These are phyloP conservation scores for Elsinoe batatas DNA, from an alignment of 2,329 filamentous ascomycete species.

Conservation along the genomic window DNA sequence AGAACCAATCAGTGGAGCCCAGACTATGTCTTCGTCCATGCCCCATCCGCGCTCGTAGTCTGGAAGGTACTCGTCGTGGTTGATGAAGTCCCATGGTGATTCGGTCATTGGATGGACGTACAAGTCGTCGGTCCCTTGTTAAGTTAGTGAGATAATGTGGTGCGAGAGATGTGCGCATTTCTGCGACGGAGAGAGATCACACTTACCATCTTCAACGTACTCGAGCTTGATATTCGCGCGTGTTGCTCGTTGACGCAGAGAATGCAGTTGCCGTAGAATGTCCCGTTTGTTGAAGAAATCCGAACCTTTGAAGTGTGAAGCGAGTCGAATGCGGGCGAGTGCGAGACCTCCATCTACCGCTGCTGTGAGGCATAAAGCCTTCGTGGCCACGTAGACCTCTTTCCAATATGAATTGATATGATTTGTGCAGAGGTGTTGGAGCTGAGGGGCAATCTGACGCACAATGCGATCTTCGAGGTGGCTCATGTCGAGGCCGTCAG, in stretches of 20 bases:
- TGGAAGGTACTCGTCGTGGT: not conserved
- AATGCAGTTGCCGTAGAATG: not conserved
- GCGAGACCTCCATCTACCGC: not conserved
- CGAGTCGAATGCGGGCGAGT: not conserved
- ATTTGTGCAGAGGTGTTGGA: not conserved
- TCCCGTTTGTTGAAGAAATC: not conserved
- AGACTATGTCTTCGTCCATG: not conserved
- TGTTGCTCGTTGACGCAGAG: not conserved
- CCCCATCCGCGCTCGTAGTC: not conserved
- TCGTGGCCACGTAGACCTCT: not conserved
- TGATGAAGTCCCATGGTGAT: no score
- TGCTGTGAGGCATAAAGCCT: not conserved
- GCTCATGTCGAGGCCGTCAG: not conserved
- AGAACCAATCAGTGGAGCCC: not conserved
- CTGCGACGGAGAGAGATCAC: not conserved
- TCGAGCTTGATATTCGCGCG: not conserved
- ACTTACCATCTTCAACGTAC: not conserved
- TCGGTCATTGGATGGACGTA: no score
- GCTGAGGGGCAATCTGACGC: not conserved
- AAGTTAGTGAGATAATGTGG: not conserved
- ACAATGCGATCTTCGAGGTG: not conserved
- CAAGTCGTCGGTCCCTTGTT: no score
- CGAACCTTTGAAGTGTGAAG: not conserved
- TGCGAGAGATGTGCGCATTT: no score
- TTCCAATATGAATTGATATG: not conserved